Evolutionary conservation across 2,329 filamentous ascomycete genomes (phyloP).

Genomic region (Cytospora leucostoma): DNA sequence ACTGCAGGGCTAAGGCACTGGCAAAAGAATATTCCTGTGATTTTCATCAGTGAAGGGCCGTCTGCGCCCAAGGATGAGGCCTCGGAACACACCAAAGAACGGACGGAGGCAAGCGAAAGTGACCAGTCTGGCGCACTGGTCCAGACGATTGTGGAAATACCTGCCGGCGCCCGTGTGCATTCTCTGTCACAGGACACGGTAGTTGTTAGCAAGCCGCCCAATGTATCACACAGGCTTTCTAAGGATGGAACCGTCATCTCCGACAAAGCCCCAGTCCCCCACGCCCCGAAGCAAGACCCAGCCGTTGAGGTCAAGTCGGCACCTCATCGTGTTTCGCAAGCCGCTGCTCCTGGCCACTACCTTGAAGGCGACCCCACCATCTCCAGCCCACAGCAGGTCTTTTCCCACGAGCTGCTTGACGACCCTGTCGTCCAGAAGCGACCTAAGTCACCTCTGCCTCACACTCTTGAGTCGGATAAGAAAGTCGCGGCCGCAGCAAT

Average conservation of each 20-base stretch:
- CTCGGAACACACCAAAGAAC: neutral
- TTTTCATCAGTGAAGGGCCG: constrained; percentile 4
- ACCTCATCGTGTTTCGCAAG: constrained; percentile 18
- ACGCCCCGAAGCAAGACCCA: constrained; percentile 17
- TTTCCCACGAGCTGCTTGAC: constrained; percentile 24
- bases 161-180: constrained; percentile 16
- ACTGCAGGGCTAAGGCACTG: neutral
- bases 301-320: constrained; percentile 6
- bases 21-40: neutral
- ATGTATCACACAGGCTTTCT: constrained; percentile 7
- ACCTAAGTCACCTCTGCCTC: constrained; percentile 6
- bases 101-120: neutral
- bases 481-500: neutral
- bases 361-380: constrained; percentile 23
- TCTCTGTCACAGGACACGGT: constrained; percentile 21
- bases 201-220: neutral
- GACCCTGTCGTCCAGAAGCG: constrained; percentile 14
- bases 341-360: constrained; percentile 12
- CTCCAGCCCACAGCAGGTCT: constrained; percentile 10
- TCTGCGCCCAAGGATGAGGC: neutral
- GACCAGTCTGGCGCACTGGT: constrained; percentile 1
- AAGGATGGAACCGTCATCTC: constrained; percentile 1
- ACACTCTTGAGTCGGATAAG: constrained; percentile 23
- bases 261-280: constrained; percentile 1
- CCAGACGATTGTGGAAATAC: constrained; percentile 14